A percentile compares a stretch with the other conserved stretches of the same genome.
Conservation (phyloP, 2,329 filamentous ascomycete genomes). For the Fusarium sp. region DNA sequence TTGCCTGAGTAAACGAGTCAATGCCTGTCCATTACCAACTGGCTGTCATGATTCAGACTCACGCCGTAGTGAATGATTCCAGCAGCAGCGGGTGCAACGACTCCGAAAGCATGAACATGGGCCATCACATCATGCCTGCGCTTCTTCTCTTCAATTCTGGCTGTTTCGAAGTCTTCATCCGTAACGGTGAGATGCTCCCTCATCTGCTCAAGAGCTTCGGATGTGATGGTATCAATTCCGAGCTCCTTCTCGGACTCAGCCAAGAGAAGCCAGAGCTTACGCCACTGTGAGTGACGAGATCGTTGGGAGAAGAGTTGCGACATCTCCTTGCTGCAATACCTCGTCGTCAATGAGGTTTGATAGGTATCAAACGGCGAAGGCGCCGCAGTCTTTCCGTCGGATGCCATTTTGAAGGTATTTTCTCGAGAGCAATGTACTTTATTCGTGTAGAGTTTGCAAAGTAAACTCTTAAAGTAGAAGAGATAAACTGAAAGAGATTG, state of each 20-base stretch:
- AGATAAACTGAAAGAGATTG: no score
- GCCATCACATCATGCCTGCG: constrained; percentile 29
- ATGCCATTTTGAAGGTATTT: constrained; percentile 3
- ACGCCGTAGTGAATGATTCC: constrained; percentile 37
- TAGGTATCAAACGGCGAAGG: constrained; percentile 26
- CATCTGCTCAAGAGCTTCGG: constrained; percentile 20
- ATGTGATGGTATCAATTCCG: constrained; percentile 16
- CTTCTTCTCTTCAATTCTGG: constrained; percentile 19
- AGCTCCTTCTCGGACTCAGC: constrained; percentile 27
- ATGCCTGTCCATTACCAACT: background rate
- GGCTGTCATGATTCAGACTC: background rate
- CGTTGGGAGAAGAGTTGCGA: constrained; percentile 20
- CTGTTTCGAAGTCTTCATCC: constrained; percentile 16
- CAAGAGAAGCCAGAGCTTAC: constrained; percentile 21
- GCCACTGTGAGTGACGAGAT: constrained; percentile 20
- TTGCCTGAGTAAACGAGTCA: background rate
- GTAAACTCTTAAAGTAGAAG: no score
- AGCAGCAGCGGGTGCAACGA: constrained; percentile 32
- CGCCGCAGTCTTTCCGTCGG: constrained; percentile 2
- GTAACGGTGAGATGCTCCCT: constrained; percentile 7
- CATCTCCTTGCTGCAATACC: constrained; percentile 32
- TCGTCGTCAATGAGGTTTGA: constrained; percentile 25
- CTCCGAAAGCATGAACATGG: constrained; percentile 31
- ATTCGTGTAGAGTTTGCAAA: no score
- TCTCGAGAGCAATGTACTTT: no score